Evolutionary conservation across 2,329 filamentous ascomycete genomes (phyloP).

Genomic region (Pseudogymnoascus sp.): DNA sequence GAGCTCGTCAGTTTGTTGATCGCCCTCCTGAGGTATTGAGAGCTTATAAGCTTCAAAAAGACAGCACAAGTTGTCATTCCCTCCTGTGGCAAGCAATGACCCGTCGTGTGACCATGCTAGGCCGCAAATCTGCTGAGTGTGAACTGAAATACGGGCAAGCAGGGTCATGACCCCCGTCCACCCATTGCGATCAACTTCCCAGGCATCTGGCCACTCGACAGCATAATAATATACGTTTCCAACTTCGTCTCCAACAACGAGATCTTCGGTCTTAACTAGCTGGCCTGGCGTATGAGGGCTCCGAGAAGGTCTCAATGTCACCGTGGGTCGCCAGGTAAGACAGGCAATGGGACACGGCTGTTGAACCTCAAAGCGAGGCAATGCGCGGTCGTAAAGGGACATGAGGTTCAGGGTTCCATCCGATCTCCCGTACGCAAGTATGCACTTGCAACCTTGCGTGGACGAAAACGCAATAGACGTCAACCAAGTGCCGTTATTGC

Average conservation of each 20-base stretch:
- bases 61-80: slow-evolving; percentile 85
- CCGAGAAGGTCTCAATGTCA: slow-evolving; percentile 45
- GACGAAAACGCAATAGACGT: slow-evolving; percentile 92
- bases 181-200: slow-evolving; percentile 55
- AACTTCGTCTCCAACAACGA: slow-evolving; percentile 77
- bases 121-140: slow-evolving; percentile 87
- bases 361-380: slow-evolving; percentile 67
- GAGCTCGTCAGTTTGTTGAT: slow-evolving; percentile 16
- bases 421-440: slow-evolving; percentile 78
- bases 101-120: slow-evolving; percentile 81
- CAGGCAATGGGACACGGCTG: slow-evolving; percentile 71
- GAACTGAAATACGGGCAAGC: slow-evolving; percentile 68
- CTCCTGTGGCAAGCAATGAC: slow-evolving; percentile 73
- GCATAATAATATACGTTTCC: slow-evolving; percentile 84
- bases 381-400: slow-evolving; percentile 61
- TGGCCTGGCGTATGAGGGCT: slow-evolving; percentile 39
- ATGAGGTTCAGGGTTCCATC: slow-evolving; percentile 71
- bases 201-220: slow-evolving; percentile 71
- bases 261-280: slow-evolving; percentile 66
- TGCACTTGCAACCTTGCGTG: slow-evolving; percentile 62
- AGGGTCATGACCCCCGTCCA: slow-evolving; percentile 77
- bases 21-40: background rate
- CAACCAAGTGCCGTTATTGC: slow-evolving; percentile 52
- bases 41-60: slow-evolving; percentile 55
- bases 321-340: slow-evolving; percentile 69